These are phyloP conservation scores for Mycena sp. DNA, from an alignment of 1,284 basidiomycete genomes.

Conservation along the genomic window DNA sequence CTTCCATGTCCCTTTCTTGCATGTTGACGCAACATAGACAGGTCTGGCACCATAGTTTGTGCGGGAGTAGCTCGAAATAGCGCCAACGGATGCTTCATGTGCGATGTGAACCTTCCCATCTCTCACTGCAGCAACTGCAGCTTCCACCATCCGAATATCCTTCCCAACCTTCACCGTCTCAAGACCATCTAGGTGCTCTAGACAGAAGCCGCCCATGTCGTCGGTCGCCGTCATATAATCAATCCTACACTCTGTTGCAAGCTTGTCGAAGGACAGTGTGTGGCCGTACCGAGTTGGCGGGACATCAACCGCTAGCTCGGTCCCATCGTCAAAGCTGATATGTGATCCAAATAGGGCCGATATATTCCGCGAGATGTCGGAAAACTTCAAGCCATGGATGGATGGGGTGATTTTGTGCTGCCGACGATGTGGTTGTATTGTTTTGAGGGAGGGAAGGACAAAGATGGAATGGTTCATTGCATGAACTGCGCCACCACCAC, in stretches of 20 bases:
- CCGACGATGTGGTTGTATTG: slow-evolving; percentile 2
- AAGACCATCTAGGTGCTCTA: not conserved
- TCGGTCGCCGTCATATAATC: slow-evolving; percentile 1
- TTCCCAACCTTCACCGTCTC: slow-evolving; percentile 1
- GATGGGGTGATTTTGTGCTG: not conserved
- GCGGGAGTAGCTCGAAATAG: no score
- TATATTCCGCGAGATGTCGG: not conserved
- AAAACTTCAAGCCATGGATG: not conserved
- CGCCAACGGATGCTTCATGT: slow-evolving; percentile 4
- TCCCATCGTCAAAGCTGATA: not conserved
- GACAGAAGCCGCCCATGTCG: slow-evolving; percentile 11
- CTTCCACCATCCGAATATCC: not conserved
- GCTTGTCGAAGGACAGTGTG: slow-evolving; percentile 5
- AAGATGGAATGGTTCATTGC: slow-evolving; percentile 14
- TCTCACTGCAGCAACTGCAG: not conserved
- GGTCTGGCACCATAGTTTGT: no score
- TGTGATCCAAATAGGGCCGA: not conserved
- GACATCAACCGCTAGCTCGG: not conserved
- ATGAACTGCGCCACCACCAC: slow-evolving; percentile 17
- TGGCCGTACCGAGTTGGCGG: not conserved
- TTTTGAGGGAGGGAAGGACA: slow-evolving; percentile 15
- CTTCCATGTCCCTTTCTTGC: no score
- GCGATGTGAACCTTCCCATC: slow-evolving; percentile 15
- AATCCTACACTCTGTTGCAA: not conserved
- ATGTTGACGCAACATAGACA: no score